These are phyloP conservation scores for Globisporangium nodosum DNA, from an alignment of 352 stramenopile species.

Conservation along the genomic window DNA sequence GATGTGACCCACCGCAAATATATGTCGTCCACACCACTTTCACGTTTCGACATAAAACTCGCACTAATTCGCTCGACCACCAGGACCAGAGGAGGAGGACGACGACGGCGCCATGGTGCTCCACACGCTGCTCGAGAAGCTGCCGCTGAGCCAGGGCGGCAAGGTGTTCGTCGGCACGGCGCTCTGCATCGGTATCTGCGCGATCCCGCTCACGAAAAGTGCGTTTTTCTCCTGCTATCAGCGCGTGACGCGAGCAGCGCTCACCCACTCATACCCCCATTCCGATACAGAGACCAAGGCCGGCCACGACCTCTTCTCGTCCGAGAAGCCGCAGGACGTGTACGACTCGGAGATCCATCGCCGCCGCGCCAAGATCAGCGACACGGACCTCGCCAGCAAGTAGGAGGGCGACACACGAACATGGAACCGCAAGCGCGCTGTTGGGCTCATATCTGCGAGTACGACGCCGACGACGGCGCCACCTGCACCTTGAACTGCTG, in stretches of 20 bases:
- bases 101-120: conserved; percentile 27
- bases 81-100: background rate
- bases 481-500: conserved; percentile 76
- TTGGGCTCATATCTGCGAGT: conserved; percentile 18
- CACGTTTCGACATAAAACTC: background rate
- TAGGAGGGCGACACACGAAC: background rate
- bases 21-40: no score
- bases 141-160: conserved; percentile 57
- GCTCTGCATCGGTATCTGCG: conserved; percentile 65
- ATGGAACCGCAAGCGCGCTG: no score
- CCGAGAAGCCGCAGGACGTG: conserved; percentile 75
- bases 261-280: background rate
- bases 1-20: background rate
- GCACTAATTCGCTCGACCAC: background rate
- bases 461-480: conserved; percentile 33
- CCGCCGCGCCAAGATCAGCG: conserved; percentile 60
- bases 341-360: conserved; percentile 64
- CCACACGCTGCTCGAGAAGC: conserved; percentile 53
- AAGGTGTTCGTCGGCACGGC: conserved; percentile 71
- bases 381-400: conserved; percentile 20
- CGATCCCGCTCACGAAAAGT: conserved; percentile 65
- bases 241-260: no score
- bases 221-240: conserved; percentile 5
- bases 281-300: conserved; percentile 60
- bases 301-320: conserved; percentile 82